Evolutionary conservation across 2,329 filamentous ascomycete species (phyloP).

Genomic region (Aspergillaceae sp.): DNA sequence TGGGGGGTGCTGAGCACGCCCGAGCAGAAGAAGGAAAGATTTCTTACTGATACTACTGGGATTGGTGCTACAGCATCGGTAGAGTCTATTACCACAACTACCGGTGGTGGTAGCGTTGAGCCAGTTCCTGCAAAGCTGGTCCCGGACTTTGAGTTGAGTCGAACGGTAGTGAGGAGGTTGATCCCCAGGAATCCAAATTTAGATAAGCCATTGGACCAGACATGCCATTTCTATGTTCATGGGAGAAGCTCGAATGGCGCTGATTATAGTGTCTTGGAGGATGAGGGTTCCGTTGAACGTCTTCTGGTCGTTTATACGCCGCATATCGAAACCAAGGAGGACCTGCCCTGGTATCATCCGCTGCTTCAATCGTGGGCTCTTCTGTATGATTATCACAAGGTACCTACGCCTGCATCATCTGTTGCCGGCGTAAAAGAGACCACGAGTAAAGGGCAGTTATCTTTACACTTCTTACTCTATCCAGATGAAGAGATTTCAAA

Average conservation of each 20-base stretch:
- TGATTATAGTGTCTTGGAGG: background rate
- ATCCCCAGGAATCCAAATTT: constrained; percentile 73
- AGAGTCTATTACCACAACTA: constrained; percentile 1
- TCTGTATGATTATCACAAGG: constrained; percentile 48
- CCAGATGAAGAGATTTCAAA: constrained; percentile 27
- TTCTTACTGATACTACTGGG: constrained; percentile 5
- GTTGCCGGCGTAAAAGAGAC: constrained; percentile 14
- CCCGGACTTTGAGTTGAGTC: constrained; percentile 38
- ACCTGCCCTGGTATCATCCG: constrained; percentile 84
- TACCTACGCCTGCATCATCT: background rate
- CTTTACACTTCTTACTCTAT: constrained; percentile 47
- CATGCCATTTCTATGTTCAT: constrained; percentile 59
- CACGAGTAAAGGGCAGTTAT: constrained; percentile 32
- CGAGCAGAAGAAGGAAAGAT: constrained; percentile 20
- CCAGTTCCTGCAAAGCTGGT: constrained; percentile 16
- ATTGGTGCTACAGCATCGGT: constrained; percentile 1
- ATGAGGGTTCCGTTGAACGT: constrained; percentile 16
- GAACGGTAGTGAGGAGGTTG: constrained; percentile 64
- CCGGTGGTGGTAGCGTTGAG: constrained; percentile 4
- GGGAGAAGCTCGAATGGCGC: too few species aligned
- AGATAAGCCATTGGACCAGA: constrained; percentile 70
- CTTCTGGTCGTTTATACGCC: constrained; percentile 67
- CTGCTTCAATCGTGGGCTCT: constrained; percentile 65
- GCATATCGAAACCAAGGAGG: constrained; percentile 52
- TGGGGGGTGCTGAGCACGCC: constrained; percentile 27